These are phyloP conservation scores for Helianthus tuberosus DNA, from an alignment of 129 eudicot species.

Conservation along the genomic window DNA sequence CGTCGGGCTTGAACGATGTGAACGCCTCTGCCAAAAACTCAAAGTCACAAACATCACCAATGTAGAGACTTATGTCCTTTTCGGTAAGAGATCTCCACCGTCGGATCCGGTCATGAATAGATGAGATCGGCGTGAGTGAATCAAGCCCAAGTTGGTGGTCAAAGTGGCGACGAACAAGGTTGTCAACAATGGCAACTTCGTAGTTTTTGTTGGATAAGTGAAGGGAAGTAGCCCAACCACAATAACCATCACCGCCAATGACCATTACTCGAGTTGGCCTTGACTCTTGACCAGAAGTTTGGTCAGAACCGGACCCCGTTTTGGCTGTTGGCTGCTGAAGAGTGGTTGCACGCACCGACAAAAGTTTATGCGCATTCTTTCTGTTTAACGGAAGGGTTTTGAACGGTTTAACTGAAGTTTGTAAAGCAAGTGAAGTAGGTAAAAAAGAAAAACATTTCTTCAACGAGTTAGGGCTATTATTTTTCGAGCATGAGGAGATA, in stretches of 20 bases:
- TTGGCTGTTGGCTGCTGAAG: constrained; percentile 60
- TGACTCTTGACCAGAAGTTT: constrained; percentile 42
- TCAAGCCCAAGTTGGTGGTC: constrained; percentile 98
- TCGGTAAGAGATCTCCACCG: constrained; percentile 87
- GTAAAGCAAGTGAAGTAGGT: constrained; percentile 44
- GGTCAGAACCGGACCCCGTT: constrained; percentile 40
- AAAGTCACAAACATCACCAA: constrained; percentile 95
- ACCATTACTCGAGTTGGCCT: constrained; percentile 75
- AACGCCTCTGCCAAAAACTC: constrained; percentile 89
- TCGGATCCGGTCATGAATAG: constrained; percentile 86
- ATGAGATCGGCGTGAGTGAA: constrained; percentile 88
- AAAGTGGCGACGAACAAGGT: constrained; percentile 86
- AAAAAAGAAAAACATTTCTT: constrained; percentile 24
- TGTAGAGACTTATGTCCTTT: constrained; percentile 64
- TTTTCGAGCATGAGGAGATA: constrained; percentile 44
- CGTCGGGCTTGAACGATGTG: constrained; percentile 85
- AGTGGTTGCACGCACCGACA: constrained; percentile 52
- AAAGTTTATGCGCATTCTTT: constrained; percentile 35
- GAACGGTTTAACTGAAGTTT: constrained; percentile 32
- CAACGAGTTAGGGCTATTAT: constrained; percentile 14
- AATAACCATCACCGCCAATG: constrained; percentile 98
- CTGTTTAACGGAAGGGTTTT: constrained; percentile 38
- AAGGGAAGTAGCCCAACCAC: constrained; percentile 99
- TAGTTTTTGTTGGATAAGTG: constrained; percentile 89
- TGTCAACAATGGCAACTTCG: constrained; percentile 94